These are phyloP conservation scores for Phialocephala subalpina DNA, from an alignment of 2,329 filamentous ascomycete species.

Conservation along the genomic window DNA sequence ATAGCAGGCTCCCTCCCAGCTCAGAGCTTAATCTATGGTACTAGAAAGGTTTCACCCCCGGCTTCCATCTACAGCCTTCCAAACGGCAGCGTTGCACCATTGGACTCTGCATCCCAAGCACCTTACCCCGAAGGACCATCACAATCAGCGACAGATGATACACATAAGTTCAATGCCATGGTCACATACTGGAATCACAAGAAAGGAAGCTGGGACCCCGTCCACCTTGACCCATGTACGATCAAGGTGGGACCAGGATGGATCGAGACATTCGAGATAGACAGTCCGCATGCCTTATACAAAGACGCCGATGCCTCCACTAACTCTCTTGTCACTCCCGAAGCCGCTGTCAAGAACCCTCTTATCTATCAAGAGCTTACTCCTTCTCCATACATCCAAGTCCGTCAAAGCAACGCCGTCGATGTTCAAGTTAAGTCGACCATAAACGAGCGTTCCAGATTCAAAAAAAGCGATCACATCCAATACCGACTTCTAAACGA, in stretches of 20 bases:
- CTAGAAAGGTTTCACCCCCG: conserved; percentile 28
- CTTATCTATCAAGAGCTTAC: conserved; percentile 81
- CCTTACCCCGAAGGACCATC: background rate
- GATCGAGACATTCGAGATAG: conserved; percentile 62
- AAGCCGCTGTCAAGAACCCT: conserved; percentile 14
- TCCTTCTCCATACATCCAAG: conserved; percentile 85
- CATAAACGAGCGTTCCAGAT: conserved; percentile 74
- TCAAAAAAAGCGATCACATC: conserved; percentile 70
- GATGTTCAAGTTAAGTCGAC: conserved; percentile 95
- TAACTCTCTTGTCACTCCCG: background rate
- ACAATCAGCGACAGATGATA: conserved; percentile 42
- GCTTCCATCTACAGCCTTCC: conserved; percentile 38
- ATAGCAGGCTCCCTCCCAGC: conserved; percentile 23
- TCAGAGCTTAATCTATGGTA: conserved; percentile 34
- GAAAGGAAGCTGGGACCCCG: conserved; percentile 66
- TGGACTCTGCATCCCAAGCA: conserved; percentile 82
- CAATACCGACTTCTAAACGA: conserved; percentile 82
- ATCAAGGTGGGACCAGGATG: conserved; percentile 65
- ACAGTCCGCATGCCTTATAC: conserved; percentile 49
- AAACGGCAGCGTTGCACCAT: conserved; percentile 71
- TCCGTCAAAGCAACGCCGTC: conserved; percentile 88
- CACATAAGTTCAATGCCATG: conserved; percentile 57
- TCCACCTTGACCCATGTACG: conserved; percentile 59
- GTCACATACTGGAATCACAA: conserved; percentile 70
- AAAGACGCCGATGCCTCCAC: conserved; percentile 26